Conservation (phyloP, 805 yeast genomes). For the Starmerella ratchasimensis region DNA sequence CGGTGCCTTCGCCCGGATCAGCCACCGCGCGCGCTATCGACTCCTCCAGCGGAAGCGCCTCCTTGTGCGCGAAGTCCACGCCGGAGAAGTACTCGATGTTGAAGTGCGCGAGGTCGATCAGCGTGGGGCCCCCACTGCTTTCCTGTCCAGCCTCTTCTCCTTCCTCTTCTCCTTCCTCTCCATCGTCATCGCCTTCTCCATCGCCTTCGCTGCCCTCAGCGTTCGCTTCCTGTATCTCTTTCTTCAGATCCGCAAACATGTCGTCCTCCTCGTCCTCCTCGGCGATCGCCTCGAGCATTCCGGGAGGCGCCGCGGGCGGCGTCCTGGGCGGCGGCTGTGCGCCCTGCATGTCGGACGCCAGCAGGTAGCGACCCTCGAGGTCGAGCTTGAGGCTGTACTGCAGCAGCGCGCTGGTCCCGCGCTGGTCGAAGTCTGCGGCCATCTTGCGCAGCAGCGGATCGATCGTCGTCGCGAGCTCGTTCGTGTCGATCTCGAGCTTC, state of each 20-base stretch:
- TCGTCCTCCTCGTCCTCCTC: neutral
- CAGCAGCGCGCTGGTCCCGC: conserved; percentile 31
- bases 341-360: conserved; percentile 42
- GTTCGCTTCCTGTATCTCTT: neutral
- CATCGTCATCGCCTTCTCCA: neutral
- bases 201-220: neutral
- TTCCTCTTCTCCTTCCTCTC: neutral
- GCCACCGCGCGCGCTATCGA: conserved; percentile 10
- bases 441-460: conserved; percentile 32
- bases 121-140: conserved; percentile 13
- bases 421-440: conserved; percentile 35
- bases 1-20: conserved; percentile 17
- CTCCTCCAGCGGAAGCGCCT: conserved; percentile 11
- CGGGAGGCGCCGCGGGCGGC: neutral
- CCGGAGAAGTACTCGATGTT: conserved; percentile 20
- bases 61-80: conserved; percentile 15
- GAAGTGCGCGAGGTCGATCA: conserved; percentile 9
- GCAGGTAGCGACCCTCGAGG: conserved; percentile 47
- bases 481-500: conserved; percentile 23
- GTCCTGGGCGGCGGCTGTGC: conserved; percentile 28
- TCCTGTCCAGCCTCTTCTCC: neutral
- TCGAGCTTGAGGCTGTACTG: conserved; percentile 38
- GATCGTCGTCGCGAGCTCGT: conserved; percentile 29
- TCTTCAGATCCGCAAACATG: neutral
- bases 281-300: neutral